Conservation (phyloP, 805 yeast species). For the Limtongia smithiae region DNA sequence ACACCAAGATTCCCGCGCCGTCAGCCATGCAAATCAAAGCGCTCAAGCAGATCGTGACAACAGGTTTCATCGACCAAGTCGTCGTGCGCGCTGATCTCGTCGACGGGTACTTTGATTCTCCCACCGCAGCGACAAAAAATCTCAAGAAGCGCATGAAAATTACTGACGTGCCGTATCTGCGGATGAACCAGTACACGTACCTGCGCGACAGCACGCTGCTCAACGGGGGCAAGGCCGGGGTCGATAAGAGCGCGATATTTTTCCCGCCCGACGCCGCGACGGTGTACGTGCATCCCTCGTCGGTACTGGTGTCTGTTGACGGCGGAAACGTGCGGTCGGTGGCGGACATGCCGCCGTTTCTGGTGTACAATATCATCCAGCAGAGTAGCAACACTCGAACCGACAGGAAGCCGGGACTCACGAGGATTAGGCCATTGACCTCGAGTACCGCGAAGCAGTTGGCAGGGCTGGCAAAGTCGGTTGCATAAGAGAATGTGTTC, state of each 20-base stretch:
- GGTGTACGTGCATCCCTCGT: slow-evolving; percentile 78
- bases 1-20: slow-evolving; percentile 32
- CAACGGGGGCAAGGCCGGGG: slow-evolving; percentile 32
- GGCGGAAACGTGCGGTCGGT: slow-evolving; percentile 34
- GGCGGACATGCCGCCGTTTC: slow-evolving; percentile 67
- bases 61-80: slow-evolving; percentile 89
- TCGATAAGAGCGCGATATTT: slow-evolving; percentile 26
- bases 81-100: slow-evolving; percentile 78
- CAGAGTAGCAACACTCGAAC: slow-evolving; percentile 47
- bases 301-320: slow-evolving; percentile 47
- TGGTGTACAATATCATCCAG: slow-evolving; percentile 70
- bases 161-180: slow-evolving; percentile 50
- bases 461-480: slow-evolving; percentile 51
- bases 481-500: background rate
- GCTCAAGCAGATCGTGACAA: slow-evolving; percentile 83
- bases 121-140: background rate
- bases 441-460: slow-evolving; percentile 72
- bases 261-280: slow-evolving; percentile 43
- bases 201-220: slow-evolving; percentile 51
- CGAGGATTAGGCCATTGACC: slow-evolving; percentile 73
- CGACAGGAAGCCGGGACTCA: slow-evolving; percentile 44
- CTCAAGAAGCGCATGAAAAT: slow-evolving; percentile 52
- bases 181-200: slow-evolving; percentile 47
- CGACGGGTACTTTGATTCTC: slow-evolving; percentile 44
- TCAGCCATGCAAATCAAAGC: slow-evolving; percentile 65